These are phyloP conservation scores for Cutaneotrichosporon cyanovorans DNA, from an alignment of 1,284 basidiomycete species.

Conservation along the genomic window DNA sequence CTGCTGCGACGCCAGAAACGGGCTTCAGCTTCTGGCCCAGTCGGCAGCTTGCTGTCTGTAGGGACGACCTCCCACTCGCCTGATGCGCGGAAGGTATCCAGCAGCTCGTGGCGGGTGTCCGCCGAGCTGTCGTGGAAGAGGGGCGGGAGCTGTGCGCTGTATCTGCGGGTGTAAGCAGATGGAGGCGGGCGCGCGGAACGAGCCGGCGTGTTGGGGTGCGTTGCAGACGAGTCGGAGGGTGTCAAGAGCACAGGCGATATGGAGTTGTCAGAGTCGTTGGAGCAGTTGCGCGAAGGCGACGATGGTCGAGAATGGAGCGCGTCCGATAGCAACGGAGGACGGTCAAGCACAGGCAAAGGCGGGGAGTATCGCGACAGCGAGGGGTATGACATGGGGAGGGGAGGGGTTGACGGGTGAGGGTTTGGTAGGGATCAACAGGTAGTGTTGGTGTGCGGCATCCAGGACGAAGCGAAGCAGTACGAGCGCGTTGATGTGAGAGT, in stretches of 20 bases:
- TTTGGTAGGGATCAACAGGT: too few species aligned
- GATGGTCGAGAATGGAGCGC: background rate
- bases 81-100: constrained; percentile 1
- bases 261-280: background rate
- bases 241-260: constrained; percentile 5
- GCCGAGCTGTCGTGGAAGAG: constrained; percentile 8
- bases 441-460: background rate
- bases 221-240: background rate
- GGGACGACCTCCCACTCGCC: constrained; percentile 14
- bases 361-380: too few species aligned
- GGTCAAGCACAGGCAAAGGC: constrained; percentile 6
- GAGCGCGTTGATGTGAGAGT: background rate
- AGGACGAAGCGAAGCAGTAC: background rate
- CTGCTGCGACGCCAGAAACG: too few species aligned
- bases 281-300: background rate
- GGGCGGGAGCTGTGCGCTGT: background rate
- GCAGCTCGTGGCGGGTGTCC: constrained; percentile 10
- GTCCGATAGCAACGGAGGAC: constrained; percentile 8
- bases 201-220: background rate
- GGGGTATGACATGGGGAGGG: too few species aligned
- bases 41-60: too few species aligned
- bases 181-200: background rate
- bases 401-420: background rate
- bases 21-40: too few species aligned
- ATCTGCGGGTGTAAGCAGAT: background rate